These are phyloP conservation scores for Tubosaeta sp. DNA, from an alignment of 768 basidiomycete species.

Conservation along the genomic window DNA sequence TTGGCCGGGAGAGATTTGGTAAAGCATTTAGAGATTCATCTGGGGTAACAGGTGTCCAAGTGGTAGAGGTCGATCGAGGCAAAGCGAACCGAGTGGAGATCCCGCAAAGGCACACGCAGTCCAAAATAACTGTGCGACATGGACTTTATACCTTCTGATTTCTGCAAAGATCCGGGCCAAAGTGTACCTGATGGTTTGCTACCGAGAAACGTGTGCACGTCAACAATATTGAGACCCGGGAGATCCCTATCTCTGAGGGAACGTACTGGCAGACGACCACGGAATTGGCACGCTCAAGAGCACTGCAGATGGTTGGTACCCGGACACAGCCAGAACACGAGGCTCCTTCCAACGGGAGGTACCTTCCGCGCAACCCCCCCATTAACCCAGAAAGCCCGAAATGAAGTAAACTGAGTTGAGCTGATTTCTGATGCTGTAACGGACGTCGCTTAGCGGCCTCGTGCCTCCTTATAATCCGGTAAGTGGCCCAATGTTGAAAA, in stretches of 20 bases:
- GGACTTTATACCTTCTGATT: background rate
- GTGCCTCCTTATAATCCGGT: constrained; percentile 32
- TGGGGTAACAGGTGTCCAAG: background rate
- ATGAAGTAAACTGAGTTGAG: constrained; percentile 24
- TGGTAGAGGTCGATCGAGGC: background rate
- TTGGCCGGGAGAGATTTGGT: background rate
- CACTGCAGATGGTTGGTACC: background rate
- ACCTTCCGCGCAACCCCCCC: constrained; percentile 3
- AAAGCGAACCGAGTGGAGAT: too few species aligned
- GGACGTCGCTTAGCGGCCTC: constrained; percentile 33
- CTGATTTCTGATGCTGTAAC: constrained; percentile 21
- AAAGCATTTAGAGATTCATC: background rate
- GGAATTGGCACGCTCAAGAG: constrained; percentile 2
- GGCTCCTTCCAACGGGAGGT: constrained; percentile 11
- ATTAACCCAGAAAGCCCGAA: constrained; percentile 26
- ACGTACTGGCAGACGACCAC: background rate
- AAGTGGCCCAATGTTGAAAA: constrained; percentile 18
- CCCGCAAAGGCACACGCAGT: background rate
- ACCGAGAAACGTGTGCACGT: constrained; percentile 18
- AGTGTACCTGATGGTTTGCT: constrained; percentile 4
- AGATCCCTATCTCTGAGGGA: background rate
- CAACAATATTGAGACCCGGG: too few species aligned
- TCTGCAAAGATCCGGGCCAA: constrained; percentile 14
- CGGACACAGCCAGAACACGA: constrained; percentile 23
- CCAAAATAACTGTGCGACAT: background rate